phyloP scores from a whole-genome alignment of 1,284 basidiomycete species.

The Cryptococcus sp. region DNA sequence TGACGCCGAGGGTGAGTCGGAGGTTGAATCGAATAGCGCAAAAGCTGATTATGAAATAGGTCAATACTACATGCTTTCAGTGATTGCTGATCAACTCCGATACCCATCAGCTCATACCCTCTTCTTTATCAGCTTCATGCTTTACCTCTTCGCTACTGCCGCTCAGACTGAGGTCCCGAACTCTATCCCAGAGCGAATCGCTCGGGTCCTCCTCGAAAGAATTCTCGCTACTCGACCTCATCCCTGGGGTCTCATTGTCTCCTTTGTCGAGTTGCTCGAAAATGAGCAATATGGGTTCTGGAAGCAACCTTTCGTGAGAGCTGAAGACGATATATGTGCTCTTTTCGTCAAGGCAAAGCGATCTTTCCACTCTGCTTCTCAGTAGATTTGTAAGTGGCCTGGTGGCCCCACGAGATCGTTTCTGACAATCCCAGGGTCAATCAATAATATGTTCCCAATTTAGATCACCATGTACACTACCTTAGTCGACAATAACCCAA shows the following conservation, averaged over 20 bases:
- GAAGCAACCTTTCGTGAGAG: constrained; percentile 44
- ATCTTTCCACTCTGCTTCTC: not conserved
- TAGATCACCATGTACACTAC: too few species aligned
- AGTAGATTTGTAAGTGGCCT: too few species aligned
- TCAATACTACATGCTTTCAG: constrained; percentile 86
- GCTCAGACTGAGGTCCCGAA: constrained; percentile 9
- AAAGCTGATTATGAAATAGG: constrained; percentile 46
- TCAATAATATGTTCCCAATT: too few species aligned
- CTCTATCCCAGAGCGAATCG: constrained; percentile 80
- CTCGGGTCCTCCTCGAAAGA: constrained; percentile 85
- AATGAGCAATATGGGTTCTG: constrained; percentile 46
- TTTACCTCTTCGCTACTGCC: constrained; percentile 69
- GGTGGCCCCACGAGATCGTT: too few species aligned
- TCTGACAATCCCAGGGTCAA: too few species aligned
- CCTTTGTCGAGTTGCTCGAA: constrained; percentile 71
- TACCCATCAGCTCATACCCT: constrained; percentile 95
- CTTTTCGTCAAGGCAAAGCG: constrained; percentile 24
- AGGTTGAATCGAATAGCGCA: not conserved
- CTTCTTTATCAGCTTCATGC: constrained; percentile 86
- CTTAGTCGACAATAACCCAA: too few species aligned
- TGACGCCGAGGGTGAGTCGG: constrained; percentile 75
- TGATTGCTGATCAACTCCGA: constrained; percentile 87
- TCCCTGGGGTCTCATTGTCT: constrained; percentile 92
- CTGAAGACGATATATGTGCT: constrained; percentile 41
- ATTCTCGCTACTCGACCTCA: constrained; percentile 91